Evolutionary conservation across 371 early-diverging fungal species (phyloP).

Genomic region (Basidiobolus meristosporus): DNA sequence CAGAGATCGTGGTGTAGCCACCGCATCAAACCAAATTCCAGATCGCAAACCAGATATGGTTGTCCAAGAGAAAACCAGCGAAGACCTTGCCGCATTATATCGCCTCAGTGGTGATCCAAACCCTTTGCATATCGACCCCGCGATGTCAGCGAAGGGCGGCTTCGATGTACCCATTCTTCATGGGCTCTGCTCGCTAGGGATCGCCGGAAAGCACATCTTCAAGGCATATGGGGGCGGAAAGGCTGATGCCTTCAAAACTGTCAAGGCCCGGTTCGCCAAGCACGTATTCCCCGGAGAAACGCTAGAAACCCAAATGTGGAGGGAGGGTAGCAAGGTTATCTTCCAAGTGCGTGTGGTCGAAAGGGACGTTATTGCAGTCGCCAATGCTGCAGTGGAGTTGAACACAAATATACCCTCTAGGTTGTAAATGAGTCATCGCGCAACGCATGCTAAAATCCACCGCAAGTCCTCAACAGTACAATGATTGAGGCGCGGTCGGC

Average conservation of each 20-base stretch:
- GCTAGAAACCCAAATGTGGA: slow-evolving; percentile 88
- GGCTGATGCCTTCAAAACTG: slow-evolving; percentile 45
- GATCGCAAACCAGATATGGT: slow-evolving; percentile 67
- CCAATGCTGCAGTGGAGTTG: slow-evolving; percentile 78
- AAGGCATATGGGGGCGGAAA: slow-evolving; percentile 48
- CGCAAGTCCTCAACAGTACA: too few species aligned
- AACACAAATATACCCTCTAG: too few species aligned
- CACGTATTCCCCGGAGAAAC: slow-evolving; percentile 97
- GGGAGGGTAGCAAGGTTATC: slow-evolving; percentile 67
- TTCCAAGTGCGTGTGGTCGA: slow-evolving; percentile 87
- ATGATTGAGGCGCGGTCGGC: too few species aligned
- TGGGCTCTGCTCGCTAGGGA: slow-evolving; percentile 83
- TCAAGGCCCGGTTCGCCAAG: slow-evolving; percentile 80
- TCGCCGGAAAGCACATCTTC: slow-evolving; percentile 77
- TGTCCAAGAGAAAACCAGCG: slow-evolving; percentile 61
- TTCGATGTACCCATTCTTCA: slow-evolving; percentile 93
- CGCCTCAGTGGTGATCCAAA: slow-evolving; percentile 75
- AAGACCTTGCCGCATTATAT: slow-evolving; percentile 90
- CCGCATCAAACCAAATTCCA: slow-evolving; percentile 46
- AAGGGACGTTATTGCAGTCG: slow-evolving; percentile 63
- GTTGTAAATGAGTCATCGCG: too few species aligned
- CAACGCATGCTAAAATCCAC: too few species aligned
- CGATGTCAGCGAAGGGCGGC: slow-evolving; percentile 80
- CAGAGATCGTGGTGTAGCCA: slow-evolving; percentile 65
- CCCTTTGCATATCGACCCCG: slow-evolving; percentile 90